A percentile compares a stretch with the other conserved stretches of the same genome.
These are phyloP conservation scores for Microsporum ferrugineum DNA, from an alignment of 2,329 filamentous ascomycete species.

Conservation along the genomic window DNA sequence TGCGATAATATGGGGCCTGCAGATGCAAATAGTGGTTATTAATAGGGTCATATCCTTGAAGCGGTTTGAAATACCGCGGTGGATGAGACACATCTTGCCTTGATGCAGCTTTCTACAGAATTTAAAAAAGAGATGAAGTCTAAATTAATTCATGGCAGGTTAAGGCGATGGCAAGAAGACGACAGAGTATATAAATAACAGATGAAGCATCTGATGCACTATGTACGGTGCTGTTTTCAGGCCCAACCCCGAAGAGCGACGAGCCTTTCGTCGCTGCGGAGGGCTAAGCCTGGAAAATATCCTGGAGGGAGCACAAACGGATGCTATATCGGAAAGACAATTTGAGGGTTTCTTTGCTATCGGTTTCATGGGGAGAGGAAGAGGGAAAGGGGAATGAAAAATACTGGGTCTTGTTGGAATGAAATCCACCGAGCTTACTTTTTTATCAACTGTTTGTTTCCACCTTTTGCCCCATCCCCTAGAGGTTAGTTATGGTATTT, in stretches of 20 bases:
- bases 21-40: background rate
- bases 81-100: background rate
- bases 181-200: background rate
- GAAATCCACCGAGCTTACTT: background rate
- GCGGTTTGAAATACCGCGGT: slow-evolving; percentile 1
- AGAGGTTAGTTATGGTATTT: background rate
- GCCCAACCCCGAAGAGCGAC: background rate
- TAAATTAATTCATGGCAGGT: background rate
- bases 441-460: background rate
- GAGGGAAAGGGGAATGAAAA: background rate
- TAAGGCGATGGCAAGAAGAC: background rate
- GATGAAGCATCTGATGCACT: background rate
- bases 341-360: background rate
- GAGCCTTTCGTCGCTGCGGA: background rate
- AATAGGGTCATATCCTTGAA: background rate
- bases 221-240: background rate
- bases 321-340: background rate
- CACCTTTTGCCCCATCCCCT: background rate
- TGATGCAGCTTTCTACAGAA: background rate
- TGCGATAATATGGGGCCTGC: background rate
- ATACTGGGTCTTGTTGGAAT: background rate
- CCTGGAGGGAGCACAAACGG: background rate
- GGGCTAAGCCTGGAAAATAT: background rate
- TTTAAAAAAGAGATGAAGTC: background rate
- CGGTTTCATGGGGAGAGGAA: background rate